Percentiles rank a stretch among this genome's conserved stretches.
These are phyloP conservation scores for Chaetomium olivaceum DNA, from an alignment of 2,329 filamentous ascomycete genomes.

Conservation along the genomic window DNA sequence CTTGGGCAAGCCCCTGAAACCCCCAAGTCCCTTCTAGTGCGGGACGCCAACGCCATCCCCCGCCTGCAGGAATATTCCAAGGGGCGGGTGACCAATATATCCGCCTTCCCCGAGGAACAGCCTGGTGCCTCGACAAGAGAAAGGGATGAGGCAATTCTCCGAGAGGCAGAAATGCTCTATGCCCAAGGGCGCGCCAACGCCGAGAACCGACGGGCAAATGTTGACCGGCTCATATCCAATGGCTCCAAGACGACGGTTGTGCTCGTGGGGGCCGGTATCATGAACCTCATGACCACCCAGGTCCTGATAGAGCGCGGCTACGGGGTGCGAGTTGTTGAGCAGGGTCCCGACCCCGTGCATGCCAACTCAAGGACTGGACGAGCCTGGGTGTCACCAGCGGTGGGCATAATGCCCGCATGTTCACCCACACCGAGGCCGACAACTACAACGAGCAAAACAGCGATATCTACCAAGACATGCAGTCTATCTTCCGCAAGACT, in stretches of 20 bases:
- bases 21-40: neutral
- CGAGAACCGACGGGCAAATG: neutral
- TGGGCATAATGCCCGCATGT: slow-evolving; percentile 6
- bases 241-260: neutral
- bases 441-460: slow-evolving; percentile 6
- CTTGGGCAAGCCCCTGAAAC: neutral
- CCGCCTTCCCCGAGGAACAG: neutral
- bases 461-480: slow-evolving; percentile 4
- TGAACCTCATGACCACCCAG: neutral
- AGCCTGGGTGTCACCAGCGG: slow-evolving; percentile 1
- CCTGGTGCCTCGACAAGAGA: neutral
- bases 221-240: neutral
- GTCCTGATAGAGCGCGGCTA: neutral
- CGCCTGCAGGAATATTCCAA: neutral
- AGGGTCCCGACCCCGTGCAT: neutral
- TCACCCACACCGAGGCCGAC: slow-evolving; percentile 6
- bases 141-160: neutral
- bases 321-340: neutral
- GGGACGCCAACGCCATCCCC: neutral
- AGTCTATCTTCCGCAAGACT: slow-evolving; percentile 3
- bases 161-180: neutral
- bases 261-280: neutral
- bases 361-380: neutral
- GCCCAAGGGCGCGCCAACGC: neutral
- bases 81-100: neutral